Evolutionary conservation across 2,329 filamentous ascomycete genomes (phyloP).

Genomic region (Kalmusia sp.): DNA sequence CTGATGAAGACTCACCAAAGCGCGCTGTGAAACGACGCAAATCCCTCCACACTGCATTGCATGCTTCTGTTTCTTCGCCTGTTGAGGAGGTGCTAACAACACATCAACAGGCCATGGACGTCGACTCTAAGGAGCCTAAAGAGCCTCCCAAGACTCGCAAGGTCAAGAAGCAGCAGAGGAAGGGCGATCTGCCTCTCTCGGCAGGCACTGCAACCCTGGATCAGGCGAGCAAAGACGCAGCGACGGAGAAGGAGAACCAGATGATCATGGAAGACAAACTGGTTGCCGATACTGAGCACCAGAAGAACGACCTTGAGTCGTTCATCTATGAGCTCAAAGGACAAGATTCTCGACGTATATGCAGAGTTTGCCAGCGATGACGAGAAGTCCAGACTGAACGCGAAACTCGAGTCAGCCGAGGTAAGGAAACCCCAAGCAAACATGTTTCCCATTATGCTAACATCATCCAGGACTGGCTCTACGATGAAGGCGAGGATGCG

Average conservation of each 20-base stretch:
- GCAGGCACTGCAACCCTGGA: constrained; percentile 84
- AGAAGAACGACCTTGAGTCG: constrained; percentile 99
- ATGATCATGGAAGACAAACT: constrained; percentile 99
- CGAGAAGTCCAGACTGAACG: constrained; percentile 85
- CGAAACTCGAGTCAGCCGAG: constrained; percentile 84
- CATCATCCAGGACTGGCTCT: constrained; percentile 84
- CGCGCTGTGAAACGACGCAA: constrained; percentile 43
- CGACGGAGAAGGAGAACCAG: constrained; percentile 80
- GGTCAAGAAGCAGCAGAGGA: constrained; percentile 99
- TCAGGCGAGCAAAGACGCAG: constrained; percentile 67
- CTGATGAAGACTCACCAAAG: constrained; percentile 21
- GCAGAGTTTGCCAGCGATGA: constrained; percentile 87
- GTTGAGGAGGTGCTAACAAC: constrained; percentile 35
- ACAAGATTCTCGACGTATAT: constrained; percentile 93
- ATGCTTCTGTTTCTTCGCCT: constrained; percentile 32
- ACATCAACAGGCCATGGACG: constrained; percentile 47
- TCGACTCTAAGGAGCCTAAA: constrained; percentile 46
- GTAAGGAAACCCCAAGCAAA: constrained; percentile 62
- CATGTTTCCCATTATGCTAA: constrained; percentile 15
- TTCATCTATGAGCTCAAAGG: constrained; percentile 96
- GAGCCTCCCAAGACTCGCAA: constrained; percentile 82
- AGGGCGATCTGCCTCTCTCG: constrained; percentile 90
- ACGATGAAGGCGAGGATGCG: constrained; percentile 94
- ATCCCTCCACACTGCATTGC: constrained; percentile 32
- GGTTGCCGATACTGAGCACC: constrained; percentile 96